Evolutionary conservation across 2,329 filamentous ascomycete species (phyloP).

Genomic region (Trichoderma hamatum): DNA sequence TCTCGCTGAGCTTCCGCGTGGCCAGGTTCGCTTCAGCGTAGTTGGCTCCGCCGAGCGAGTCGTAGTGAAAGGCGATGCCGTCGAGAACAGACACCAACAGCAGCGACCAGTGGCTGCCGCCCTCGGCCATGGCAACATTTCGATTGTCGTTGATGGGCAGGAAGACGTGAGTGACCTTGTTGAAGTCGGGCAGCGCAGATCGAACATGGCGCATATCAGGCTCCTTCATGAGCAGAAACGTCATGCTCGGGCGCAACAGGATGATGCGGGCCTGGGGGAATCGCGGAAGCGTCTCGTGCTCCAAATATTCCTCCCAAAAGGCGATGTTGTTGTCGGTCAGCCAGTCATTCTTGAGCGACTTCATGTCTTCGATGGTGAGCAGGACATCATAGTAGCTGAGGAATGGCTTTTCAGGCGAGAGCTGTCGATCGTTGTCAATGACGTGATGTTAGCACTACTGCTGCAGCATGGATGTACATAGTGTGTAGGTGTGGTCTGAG

Average conservation of each 20-base stretch:
- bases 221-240: constrained; percentile 84
- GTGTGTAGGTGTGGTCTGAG: background rate
- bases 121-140: constrained; percentile 77
- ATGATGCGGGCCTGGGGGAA: constrained; percentile 85
- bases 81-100: constrained; percentile 88
- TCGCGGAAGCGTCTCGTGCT: constrained; percentile 79
- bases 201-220: constrained; percentile 58
- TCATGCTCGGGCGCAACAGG: constrained; percentile 89
- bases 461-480: background rate
- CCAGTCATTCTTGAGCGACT: constrained; percentile 90
- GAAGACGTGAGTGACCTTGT: constrained; percentile 85
- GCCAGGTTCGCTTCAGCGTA: constrained; percentile 71
- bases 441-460: constrained; percentile 21
- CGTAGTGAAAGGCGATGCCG: constrained; percentile 94
- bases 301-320: constrained; percentile 97
- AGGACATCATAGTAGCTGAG: constrained; percentile 49
- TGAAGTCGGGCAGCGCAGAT: constrained; percentile 79
- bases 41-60: constrained; percentile 79
- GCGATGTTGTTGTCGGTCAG: constrained; percentile 96
- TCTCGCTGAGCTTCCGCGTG: constrained; percentile 66
- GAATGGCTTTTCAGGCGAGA: constrained; percentile 44
- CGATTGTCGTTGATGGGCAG: constrained; percentile 90
- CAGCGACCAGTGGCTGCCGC: constrained; percentile 92
- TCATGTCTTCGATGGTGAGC: constrained; percentile 84
- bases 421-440: constrained; percentile 46